Conservation (phyloP, 306 rosid genomes). For the Fagus crenata region DNA sequence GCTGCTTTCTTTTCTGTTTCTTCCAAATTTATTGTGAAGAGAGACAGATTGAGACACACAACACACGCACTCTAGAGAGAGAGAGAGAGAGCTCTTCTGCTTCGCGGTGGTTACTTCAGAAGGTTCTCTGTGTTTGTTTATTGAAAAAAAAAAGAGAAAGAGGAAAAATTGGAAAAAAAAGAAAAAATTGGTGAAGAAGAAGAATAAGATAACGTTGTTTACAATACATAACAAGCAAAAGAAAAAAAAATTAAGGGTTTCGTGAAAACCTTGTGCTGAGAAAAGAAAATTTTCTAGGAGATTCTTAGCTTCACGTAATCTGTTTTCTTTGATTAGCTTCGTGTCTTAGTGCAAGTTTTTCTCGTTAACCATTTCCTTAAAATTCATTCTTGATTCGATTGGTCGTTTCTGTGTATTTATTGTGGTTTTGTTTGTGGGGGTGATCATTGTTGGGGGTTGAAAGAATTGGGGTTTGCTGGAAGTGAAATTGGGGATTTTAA, state of each 20-base stretch:
- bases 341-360: slow-evolving; percentile 28
- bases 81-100: slow-evolving; percentile 30
- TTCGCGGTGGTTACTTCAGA: slow-evolving; percentile 55
- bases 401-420: background rate
- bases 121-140: slow-evolving; percentile 45
- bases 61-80: slow-evolving; percentile 4
- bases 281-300: slow-evolving; percentile 24
- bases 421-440: slow-evolving; percentile 22
- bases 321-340: slow-evolving; percentile 23
- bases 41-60: too few relatives aligned
- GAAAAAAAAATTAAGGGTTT: slow-evolving; percentile 34
- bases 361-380: slow-evolving; percentile 23
- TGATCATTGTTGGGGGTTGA: background rate
- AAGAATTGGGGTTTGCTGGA: slow-evolving; percentile 18
- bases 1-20: slow-evolving; percentile 23
- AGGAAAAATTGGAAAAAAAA: background rate
- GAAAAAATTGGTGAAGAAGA: slow-evolving; percentile 20
- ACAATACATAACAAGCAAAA: slow-evolving; percentile 30
- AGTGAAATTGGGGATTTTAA: slow-evolving; percentile 23
- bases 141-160: background rate
- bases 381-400: slow-evolving; percentile 13
- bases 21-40: slow-evolving; percentile 28
- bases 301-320: slow-evolving; percentile 59
- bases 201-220: slow-evolving; percentile 27
- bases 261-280: slow-evolving; percentile 49